phyloP scores from a whole-genome alignment of 441 rosid species.

The Adansonia grandidieri region DNA sequence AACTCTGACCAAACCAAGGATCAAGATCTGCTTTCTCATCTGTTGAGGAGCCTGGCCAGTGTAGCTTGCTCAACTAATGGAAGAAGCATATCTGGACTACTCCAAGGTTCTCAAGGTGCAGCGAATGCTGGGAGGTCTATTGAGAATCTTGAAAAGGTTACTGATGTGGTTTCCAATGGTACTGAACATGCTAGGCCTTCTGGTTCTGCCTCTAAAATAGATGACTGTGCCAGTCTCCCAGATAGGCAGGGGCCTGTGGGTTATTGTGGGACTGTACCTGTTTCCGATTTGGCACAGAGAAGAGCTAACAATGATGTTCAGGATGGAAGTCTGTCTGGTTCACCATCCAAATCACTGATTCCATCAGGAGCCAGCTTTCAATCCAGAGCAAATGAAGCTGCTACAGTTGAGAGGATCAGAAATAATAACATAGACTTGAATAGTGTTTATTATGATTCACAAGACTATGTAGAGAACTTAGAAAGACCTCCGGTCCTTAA shows the following conservation, averaged over 20 bases:
- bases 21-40: slow-evolving; percentile 47
- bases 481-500: slow-evolving; percentile 30
- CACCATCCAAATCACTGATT: slow-evolving; percentile 31
- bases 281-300: slow-evolving; percentile 38
- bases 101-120: slow-evolving; percentile 46
- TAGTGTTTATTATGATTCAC: slow-evolving; percentile 48
- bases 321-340: slow-evolving; percentile 27
- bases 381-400: slow-evolving; percentile 32
- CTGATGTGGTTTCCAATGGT: slow-evolving; percentile 29
- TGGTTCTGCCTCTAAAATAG: slow-evolving; percentile 38
- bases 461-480: slow-evolving; percentile 36
- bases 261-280: slow-evolving; percentile 33
- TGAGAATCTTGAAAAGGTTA: slow-evolving; percentile 36
- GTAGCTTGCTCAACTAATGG: slow-evolving; percentile 36
- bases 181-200: slow-evolving; percentile 44
- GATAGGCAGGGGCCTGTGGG: slow-evolving; percentile 32
- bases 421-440: slow-evolving; percentile 57
- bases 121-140: slow-evolving; percentile 28
- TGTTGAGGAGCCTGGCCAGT: slow-evolving; percentile 44
- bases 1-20: slow-evolving; percentile 42
- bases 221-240: slow-evolving; percentile 29
- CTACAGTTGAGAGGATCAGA: slow-evolving; percentile 34
- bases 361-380: slow-evolving; percentile 28
- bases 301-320: slow-evolving; percentile 23
- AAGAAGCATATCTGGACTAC: slow-evolving; percentile 42